phyloP scores from a whole-genome alignment of 495 filamentous ascomycete species.

The Trichoderma orchidacearum region DNA sequence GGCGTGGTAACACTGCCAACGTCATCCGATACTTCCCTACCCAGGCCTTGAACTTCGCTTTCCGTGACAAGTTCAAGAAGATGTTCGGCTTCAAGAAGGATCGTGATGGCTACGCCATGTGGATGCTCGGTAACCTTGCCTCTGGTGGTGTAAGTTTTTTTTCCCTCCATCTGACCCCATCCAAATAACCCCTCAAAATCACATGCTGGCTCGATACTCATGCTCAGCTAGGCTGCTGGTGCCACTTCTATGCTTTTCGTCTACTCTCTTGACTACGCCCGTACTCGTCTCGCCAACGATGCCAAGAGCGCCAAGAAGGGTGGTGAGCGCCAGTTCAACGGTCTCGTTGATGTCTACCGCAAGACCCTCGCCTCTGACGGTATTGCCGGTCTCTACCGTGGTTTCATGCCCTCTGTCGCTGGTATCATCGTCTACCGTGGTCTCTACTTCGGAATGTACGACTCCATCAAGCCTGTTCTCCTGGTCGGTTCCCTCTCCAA shows the following conservation, averaged over 20 bases:
- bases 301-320: conserved; percentile 92
- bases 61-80: conserved; percentile 99
- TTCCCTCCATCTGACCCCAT: not conserved
- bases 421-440: conserved; percentile 99
- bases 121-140: conserved; percentile 99
- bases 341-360: conserved; percentile 97
- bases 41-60: conserved; percentile 99
- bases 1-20: conserved; percentile 99
- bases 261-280: conserved; percentile 99
- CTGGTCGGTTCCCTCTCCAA: conserved; percentile 83
- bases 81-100: conserved; percentile 99
- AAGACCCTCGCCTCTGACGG: conserved; percentile 98
- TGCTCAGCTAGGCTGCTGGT: conserved; percentile 66
- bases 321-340: conserved; percentile 99
- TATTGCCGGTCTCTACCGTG: conserved; percentile 99
- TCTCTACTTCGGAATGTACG: conserved; percentile 99
- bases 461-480: conserved; percentile 98
- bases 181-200: not conserved
- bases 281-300: conserved; percentile 99
- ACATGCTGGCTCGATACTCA: conserved; percentile 15
- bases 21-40: conserved; percentile 99
- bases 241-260: conserved; percentile 99
- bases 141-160: conserved; percentile 86
- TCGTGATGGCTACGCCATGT: conserved; percentile 92
- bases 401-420: conserved; percentile 97